Conservation (phyloP, 2,329 filamentous ascomycete species). For the Sporothrix euskadiensis region DNA sequence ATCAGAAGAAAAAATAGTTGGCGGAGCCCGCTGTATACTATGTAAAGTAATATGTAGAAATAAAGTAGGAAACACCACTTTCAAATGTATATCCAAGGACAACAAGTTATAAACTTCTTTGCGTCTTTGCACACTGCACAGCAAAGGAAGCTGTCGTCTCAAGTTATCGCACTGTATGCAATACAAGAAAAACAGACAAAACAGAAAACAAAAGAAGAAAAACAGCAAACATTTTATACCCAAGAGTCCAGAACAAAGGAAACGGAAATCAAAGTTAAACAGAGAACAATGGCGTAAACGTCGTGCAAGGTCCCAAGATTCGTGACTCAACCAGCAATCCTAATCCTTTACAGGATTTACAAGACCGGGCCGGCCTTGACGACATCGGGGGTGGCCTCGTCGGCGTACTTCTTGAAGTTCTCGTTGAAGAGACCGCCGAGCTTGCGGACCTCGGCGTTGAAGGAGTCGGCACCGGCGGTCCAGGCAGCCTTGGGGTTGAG, state of each 20-base stretch:
- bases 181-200: neutral
- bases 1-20: conserved; percentile 5
- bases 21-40: conserved; percentile 17
- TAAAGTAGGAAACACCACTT: neutral
- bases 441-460: conserved; percentile 86
- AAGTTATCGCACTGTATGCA: conserved; percentile 5
- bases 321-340: neutral
- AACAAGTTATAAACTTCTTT: conserved; percentile 9
- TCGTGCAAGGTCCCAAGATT: conserved; percentile 3
- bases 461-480: conserved; percentile 78
- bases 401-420: conserved; percentile 96
- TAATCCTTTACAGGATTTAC: conserved; percentile 28
- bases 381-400: conserved; percentile 78
- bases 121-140: conserved; percentile 24
- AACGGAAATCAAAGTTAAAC: neutral
- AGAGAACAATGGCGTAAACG: conserved; percentile 13
- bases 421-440: conserved; percentile 86
- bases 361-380: conserved; percentile 63
- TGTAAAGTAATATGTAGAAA: neutral
- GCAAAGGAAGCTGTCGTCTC: conserved; percentile 18
- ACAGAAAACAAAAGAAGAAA: no score
- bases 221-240: conserved; percentile 20
- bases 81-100: conserved; percentile 8
- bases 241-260: conserved; percentile 13
- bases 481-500: conserved; percentile 94